Evolutionary conservation across 2,329 filamentous ascomycete genomes (phyloP), one percentile per base, ranked within the genome.

Genomic region (Epichloe brachyelytri): DNA sequence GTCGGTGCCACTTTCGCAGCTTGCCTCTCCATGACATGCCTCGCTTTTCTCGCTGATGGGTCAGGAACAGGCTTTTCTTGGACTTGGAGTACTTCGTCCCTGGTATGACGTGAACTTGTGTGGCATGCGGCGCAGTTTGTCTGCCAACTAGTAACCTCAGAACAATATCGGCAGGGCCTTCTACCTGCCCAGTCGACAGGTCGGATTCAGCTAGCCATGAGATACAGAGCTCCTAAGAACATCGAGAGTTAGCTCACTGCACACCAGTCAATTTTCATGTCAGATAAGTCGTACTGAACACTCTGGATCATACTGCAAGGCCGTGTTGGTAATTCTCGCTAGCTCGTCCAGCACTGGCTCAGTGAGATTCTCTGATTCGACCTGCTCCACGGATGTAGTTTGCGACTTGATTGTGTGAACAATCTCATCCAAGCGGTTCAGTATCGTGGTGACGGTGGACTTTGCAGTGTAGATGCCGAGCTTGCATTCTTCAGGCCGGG

Each of bases 151-250:
- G 58, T 4, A 78, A 65, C 33, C 76, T 71, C 45, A 68, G 60
- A 15, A 75, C 73, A 14, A 71, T 61, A 41, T 78, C 73, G 36
- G 63, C 64, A 1, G 64, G 58, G 49, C 69, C 64, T 57, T 78
- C 72, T 5, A 67, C 59, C 14, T 53, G 49, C 26, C 57, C 54
- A 8, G 30, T 30, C 12, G 54, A 36, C n/a, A 19, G 20, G 15
- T 39, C 40, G 5, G 51, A 26, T 12, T 65, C 51, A 10, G 67
- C 59, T 10, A 76, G 61, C 74, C 74, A 77, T 5, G 66, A 68
- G 11, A 77, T 64, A 11, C 60, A 51, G n/a, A 65, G 55, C 36
- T 59, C 51, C 65, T 68, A 48, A 4, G 30, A 36, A 19, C 19
- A 20, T n/a, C 4, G 3, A 39, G 15, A 33, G n/a, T 48, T 5